Percentiles rank a stretch among this genome's conserved stretches.
phyloP scores from a whole-genome alignment of 306 rosid species.

The Fragaria vesca region DNA sequence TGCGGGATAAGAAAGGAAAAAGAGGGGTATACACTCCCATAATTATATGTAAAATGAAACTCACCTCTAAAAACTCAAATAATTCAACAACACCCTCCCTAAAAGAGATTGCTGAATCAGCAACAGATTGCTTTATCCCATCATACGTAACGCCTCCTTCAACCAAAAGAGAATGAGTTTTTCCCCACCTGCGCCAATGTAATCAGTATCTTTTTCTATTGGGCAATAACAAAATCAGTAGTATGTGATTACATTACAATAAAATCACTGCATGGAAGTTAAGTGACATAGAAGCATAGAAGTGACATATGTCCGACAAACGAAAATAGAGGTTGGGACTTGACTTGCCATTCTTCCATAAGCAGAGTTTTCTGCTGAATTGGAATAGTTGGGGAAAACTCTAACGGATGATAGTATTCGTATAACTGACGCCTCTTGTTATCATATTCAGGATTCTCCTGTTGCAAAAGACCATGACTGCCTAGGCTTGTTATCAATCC shows the following conservation, averaged over 20 bases:
- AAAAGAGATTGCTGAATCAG: slow-evolving; percentile 72
- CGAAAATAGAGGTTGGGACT: neutral
- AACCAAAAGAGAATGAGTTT: slow-evolving; percentile 69
- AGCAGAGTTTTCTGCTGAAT: slow-evolving; percentile 78
- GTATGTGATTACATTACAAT: neutral
- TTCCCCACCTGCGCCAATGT: slow-evolving; percentile 79
- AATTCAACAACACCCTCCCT: slow-evolving; percentile 88
- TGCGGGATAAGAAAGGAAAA: neutral
- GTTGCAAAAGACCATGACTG: slow-evolving; percentile 88
- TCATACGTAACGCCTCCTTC: slow-evolving; percentile 87
- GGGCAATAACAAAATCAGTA: too few relatives aligned
- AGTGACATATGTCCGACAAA: too few relatives aligned
- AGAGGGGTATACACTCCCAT: neutral
- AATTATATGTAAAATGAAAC: neutral
- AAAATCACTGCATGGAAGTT: neutral
- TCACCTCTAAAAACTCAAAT: slow-evolving; percentile 80
- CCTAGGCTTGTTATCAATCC: slow-evolving; percentile 42
- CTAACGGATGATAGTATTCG: slow-evolving; percentile 81
- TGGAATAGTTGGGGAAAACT: slow-evolving; percentile 70
- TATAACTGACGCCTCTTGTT: slow-evolving; percentile 60
- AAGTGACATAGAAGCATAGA: too few relatives aligned
- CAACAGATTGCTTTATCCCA: slow-evolving; percentile 71
- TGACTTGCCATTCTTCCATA: slow-evolving; percentile 87
- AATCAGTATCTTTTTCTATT: neutral
- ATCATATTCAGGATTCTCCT: slow-evolving; percentile 74